A percentile compares a stretch with the other conserved stretches of the same genome.
Evolutionary conservation across 2,329 filamentous ascomycete genomes (phyloP).

Genomic region (Nothophaeocryptopus gaeumannii): DNA sequence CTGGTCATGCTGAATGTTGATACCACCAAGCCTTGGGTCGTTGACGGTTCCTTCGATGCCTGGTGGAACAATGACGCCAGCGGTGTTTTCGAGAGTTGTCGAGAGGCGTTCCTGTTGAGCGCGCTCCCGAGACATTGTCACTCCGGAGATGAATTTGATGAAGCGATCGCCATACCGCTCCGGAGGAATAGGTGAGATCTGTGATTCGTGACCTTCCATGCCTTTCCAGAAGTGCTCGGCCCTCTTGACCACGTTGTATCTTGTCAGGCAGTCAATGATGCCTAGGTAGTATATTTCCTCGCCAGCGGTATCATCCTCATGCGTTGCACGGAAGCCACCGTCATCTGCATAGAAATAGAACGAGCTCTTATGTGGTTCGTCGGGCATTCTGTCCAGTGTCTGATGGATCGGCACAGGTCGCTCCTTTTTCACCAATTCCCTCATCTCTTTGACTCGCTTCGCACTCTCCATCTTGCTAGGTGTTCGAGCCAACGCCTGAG

Average conservation of each 20-base stretch:
- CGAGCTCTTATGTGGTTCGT: conserved; percentile 66
- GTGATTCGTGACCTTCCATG: conserved; percentile 72
- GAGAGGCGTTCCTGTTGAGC: conserved; percentile 53
- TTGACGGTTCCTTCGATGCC: conserved; percentile 31
- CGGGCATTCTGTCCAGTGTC: conserved; percentile 79
- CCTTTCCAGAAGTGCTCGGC: conserved; percentile 98
- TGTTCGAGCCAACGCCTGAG: conserved; percentile 68
- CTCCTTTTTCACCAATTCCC: conserved; percentile 89
- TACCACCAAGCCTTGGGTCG: conserved; percentile 40
- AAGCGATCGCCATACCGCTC: conserved; percentile 92
- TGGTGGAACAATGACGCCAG: conserved; percentile 20
- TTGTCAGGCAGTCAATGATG: conserved; percentile 96
- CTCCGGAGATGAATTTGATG: conserved; percentile 82
- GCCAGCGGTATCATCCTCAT: conserved; percentile 78
- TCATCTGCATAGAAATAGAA: conserved; percentile 92
- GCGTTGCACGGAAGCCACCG: conserved; percentile 87
- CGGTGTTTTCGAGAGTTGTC: conserved; percentile 25
- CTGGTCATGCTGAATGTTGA: conserved; percentile 35
- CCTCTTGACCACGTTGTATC: conserved; percentile 92
- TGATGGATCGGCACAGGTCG: conserved; percentile 90
- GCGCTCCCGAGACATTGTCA: conserved; percentile 88
- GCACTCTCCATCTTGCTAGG: conserved; percentile 91
- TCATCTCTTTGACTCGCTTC: conserved; percentile 83
- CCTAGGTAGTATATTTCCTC: conserved; percentile 97
- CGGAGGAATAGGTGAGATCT: conserved; percentile 91